A percentile compares a stretch with the other conserved stretches of the same genome.
Evolutionary conservation across 2,329 filamentous ascomycete species (phyloP).

Genomic region (Monilinia fructicola): DNA sequence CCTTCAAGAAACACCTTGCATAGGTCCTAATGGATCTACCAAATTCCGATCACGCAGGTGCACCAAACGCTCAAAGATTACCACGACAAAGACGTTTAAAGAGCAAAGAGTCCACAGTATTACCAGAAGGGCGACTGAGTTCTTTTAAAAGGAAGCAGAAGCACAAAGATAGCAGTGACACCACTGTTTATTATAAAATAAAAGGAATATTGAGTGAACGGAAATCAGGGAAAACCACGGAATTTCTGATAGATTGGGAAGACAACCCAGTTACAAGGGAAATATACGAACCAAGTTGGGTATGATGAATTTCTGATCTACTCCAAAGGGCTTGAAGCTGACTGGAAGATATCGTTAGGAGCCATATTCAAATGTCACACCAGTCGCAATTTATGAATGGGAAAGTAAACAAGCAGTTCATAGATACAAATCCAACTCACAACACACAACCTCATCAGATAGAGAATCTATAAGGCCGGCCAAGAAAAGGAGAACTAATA

Average conservation of each 20-base stretch:
- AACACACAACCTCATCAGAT: constrained; percentile 18
- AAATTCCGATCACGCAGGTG: constrained; percentile 16
- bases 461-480: constrained; percentile 29
- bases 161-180: background rate
- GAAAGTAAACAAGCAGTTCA: background rate
- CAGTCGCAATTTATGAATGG: constrained; percentile 23
- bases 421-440: background rate
- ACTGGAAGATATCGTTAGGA: constrained; percentile 28
- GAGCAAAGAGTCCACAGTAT: constrained; percentile 8
- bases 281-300: constrained; percentile 53
- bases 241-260: constrained; percentile 59
- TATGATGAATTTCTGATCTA: constrained; percentile 34
- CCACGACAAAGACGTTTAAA: constrained; percentile 15
- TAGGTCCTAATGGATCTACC: constrained; percentile 23
- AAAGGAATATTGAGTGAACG: constrained; percentile 29
- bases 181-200: constrained; percentile 11
- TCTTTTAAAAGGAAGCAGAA: background rate
- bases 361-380: constrained; percentile 29
- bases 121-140: background rate
- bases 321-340: background rate
- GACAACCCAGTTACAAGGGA: constrained; percentile 51
- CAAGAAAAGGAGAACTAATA: constrained; percentile 27
- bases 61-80: constrained; percentile 7
- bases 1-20: background rate
- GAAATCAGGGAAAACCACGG: constrained; percentile 28